phyloP scores from a whole-genome alignment of 2,329 filamentous ascomycete species.

The Lasiodiplodia sp. region DNA sequence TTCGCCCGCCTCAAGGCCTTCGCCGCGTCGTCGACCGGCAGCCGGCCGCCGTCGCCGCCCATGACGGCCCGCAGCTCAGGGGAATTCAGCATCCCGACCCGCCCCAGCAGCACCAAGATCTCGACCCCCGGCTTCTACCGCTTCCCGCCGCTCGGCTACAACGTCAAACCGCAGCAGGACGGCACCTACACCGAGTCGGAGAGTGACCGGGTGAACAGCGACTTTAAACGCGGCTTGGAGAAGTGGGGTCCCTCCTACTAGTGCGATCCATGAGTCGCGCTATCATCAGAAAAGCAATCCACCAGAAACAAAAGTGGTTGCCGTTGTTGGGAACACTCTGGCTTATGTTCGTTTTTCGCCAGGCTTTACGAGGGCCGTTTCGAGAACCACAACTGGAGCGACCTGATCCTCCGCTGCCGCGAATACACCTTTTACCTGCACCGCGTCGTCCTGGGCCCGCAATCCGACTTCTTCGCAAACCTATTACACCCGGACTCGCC shows the following conservation, averaged over 20 bases:
- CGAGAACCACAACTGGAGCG: conserved; percentile 1
- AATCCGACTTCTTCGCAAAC: conserved; percentile 17
- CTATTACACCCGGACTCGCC: neutral
- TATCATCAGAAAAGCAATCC: too few relatives aligned
- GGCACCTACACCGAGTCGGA: conserved; percentile 4
- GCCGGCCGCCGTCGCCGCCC: neutral
- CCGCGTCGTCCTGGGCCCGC: neutral
- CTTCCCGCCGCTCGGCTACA: conserved; percentile 7
- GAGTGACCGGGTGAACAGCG: conserved; percentile 4
- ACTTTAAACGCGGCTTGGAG: conserved; percentile 11
- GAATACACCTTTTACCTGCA: conserved; percentile 7
- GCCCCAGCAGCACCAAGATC: neutral
- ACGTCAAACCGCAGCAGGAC: conserved; percentile 2
- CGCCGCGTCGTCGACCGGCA: neutral
- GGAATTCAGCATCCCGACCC: neutral
- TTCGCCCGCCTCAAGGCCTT: neutral
- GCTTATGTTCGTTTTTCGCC: neutral
- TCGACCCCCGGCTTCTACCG: conserved; percentile 7
- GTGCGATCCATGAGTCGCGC: neutral
- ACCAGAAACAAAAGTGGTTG: neutral
- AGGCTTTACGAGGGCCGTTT: conserved; percentile 7
- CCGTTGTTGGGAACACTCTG: neutral
- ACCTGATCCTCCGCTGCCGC: conserved; percentile 1
- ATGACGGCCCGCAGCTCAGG: neutral
- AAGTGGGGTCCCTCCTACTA: conserved; percentile 2